Evolutionary conservation across 1,284 basidiomycete genomes (phyloP), one percentile per base, ranked within the genome.

Genomic region (Athelia psychrophila): DNA sequence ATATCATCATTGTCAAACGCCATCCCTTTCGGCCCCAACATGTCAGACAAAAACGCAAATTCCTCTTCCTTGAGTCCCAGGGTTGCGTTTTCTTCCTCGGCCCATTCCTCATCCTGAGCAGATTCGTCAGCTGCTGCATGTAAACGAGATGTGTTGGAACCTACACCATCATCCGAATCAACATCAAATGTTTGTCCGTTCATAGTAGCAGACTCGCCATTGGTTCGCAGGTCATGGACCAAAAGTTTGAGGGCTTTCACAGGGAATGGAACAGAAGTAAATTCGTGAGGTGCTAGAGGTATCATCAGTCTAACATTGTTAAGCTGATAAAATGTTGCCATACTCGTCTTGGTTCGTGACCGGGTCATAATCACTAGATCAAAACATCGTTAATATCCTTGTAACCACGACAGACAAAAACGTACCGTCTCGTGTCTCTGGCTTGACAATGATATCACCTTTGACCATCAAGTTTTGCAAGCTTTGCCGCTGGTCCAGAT

Each of bases 231-330:
- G 58, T 98, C 95, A 53, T 86, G 86, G 44, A 98, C 65, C 18
- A 98, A 75, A 18, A 98, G 75, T 68, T 98, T 98, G 67, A 98
- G 77, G 1, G 87, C 90, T 71, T 98, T 98, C 53, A 93, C 83
- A 0, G 88, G 89, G 83, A 98, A 96, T 0, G 90, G 78, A 42
- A 97, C 83, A 38, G 79, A 80, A 1, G 89, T 91, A 67, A 92
- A 98, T 67, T 93, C 85, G 54, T 88, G 86, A 0, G 95, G 95
- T 33, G 78, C 91, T 95, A 63, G 16, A 59, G 50, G 48, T 51
- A 27, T 44, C 9, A 54, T 60, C 48, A 61, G 58, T 42, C 51
- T 9, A 22, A 16, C 20, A 51, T 25, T 49, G 50, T 50, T 32
- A 52, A 38, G 44, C 9, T 5, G 13, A 20, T 32, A 45, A 54